Percentiles rank a stretch among this genome's conserved stretches.
Conservation (phyloP, 257 asterid species). For the Rhazya stricta region DNA sequence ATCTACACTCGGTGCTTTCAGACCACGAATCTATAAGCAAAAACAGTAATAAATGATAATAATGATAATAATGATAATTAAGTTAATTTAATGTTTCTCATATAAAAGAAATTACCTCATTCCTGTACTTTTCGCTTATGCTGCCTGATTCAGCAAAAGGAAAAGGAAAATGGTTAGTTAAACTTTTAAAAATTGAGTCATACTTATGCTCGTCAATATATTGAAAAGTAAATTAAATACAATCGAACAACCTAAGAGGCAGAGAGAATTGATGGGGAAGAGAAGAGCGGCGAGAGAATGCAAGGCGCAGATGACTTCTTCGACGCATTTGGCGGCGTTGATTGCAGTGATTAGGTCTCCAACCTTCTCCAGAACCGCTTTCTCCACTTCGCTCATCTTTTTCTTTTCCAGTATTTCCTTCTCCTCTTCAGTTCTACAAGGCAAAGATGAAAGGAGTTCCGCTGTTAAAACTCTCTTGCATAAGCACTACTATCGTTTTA, state of each 20-base stretch:
- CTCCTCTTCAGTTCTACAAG: neutral
- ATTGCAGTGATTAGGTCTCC: slow-evolving; percentile 49
- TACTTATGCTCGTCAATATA: neutral
- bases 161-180: neutral
- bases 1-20: slow-evolving; percentile 36
- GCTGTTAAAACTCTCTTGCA: neutral
- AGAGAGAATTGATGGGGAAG: slow-evolving; percentile 46
- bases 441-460: neutral
- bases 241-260: slow-evolving; percentile 43
- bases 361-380: slow-evolving; percentile 51
- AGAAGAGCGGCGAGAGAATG: slow-evolving; percentile 65
- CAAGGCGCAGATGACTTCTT: slow-evolving; percentile 64
- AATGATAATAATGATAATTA: neutral
- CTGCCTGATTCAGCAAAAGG: slow-evolving; percentile 33
- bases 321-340: slow-evolving; percentile 51
- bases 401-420: neutral
- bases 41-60: slow-evolving; percentile 16
- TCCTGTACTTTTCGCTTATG: slow-evolving; percentile 46
- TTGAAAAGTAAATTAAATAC: neutral
- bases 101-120: slow-evolving; percentile 37
- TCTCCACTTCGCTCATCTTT: slow-evolving; percentile 29
- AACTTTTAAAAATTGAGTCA: neutral
- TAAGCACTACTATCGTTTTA: too few species aligned
- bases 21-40: slow-evolving; percentile 22
- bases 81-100: neutral